Evolutionary conservation across 1,139 yeast species (phyloP), one percentile per base, ranked within the genome.

Genomic region (Magnusiomyces tetraspermus): DNA sequence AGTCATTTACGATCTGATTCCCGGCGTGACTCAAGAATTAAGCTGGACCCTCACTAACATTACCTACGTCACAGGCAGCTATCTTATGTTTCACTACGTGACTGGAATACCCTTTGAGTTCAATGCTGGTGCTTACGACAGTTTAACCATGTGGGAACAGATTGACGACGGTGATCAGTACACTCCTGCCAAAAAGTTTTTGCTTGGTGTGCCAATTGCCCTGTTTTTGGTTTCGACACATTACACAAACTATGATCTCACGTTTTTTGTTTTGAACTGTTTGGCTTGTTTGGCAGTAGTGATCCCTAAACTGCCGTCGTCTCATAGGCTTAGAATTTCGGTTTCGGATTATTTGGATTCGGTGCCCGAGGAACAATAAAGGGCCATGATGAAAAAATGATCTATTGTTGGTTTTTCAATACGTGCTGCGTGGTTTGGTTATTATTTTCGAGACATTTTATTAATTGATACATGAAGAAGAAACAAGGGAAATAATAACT

Each of bases 61-160:
- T 56, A 83, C 95, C 6, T 92, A 92, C 67, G 92, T 86, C 55
- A 79, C 86, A 59, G 97, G 97, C 2, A 84, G 95, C 2, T 90
- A 89, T 66, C 80, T 92, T 60, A 92, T 92, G 97, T 92, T 92
- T 68, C 98, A 92, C 69, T 85, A 87, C 67, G 88, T 92, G 50
- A 92, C 90, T 64, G 98, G 98, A 36, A 88, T 95, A 2, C 98
- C 98, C 1, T 92, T 92, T 68, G 98, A 92, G 62, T 89, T 90
- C 72, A 92, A 90, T 67, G 84, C 88, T 41, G 98, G 98, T 46
- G 97, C 97, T 0, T 92, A 85, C 69, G 98, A 92, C 67, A 84
- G 88, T 65, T 76, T 92, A 62, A 92, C 97, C 31, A 87, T 92
- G 97, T 92, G 98, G 98, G 98, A 92, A 70, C 98, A 92, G 70